Base-by-base conservation (phyloP, 1,284 basidiomycete species). In the Tilletia walkeri region DNA sequence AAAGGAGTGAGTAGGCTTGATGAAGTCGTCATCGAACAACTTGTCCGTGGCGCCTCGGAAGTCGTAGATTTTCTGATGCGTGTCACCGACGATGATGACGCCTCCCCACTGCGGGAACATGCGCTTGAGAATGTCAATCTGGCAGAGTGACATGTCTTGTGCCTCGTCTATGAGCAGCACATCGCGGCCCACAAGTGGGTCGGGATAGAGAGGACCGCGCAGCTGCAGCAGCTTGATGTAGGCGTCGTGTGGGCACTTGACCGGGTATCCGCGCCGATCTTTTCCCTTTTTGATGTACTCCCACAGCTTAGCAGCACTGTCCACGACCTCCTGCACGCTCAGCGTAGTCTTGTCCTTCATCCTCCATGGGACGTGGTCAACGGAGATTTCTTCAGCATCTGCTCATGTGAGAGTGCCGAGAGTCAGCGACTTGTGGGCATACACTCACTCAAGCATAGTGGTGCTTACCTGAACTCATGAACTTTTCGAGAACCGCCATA, bases 21-120 rank as follows among this genome's bases (percentile, higher is more conserved):
- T 76, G 20, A 74, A 66, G n/a, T 72, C 72, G 67, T 77, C 75
- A 68, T 81, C 74, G 71, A 81, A 81, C 1, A 78, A 76, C 48
- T 74, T 75, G 1, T 77, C 78, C 3, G 73, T 78, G 20, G 78
- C 79, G 9, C 79, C 79, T 12, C 79, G 75, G 48, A 81, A 81
- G n/a, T 76, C 79, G 65, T 81, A 81, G 63, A 81, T 79, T 73
- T 81, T 81, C 54, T 81, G 79, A 50, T 80, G 76, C 39, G 76
- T 74, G 63, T 81, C 79, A 61, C 79, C 79, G 24, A 81, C 79
- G 12, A 81, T 75, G 59, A 81, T 74, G 38, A 81, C 75, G 24
- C 76, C 79, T 53, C 59, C 59, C 59, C 77, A 81, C 56, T 75
- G 68, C 47, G 73, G 74, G 47, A 73, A 74, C 16, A 77, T 78